Evolutionary conservation across 306 rosid genomes (phyloP).

Genomic region (Bauhinia variegata): DNA sequence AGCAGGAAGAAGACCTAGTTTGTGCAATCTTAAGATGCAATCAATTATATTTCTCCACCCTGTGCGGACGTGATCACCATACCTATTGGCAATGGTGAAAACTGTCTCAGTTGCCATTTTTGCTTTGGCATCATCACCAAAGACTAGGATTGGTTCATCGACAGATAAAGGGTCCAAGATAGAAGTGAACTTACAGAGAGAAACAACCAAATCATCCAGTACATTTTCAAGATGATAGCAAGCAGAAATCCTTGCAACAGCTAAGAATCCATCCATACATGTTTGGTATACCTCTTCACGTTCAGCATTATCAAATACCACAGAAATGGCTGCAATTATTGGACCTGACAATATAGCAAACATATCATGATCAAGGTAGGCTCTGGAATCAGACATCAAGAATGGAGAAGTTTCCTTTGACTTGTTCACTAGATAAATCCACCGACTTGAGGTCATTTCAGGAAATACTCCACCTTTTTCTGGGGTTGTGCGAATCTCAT

Average conservation of each 20-base stretch:
- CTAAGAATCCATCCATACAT: slow-evolving; percentile 88
- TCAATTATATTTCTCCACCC: slow-evolving; percentile 97
- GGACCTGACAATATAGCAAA: slow-evolving; percentile 91
- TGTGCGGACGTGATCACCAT: slow-evolving; percentile 82
- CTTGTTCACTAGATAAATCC: slow-evolving; percentile 88
- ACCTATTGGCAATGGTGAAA: slow-evolving; percentile 87
- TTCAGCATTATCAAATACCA: slow-evolving; percentile 94
- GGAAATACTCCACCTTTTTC: slow-evolving; percentile 91
- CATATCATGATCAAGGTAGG: slow-evolving; percentile 94
- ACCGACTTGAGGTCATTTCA: slow-evolving; percentile 89
- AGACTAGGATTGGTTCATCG: slow-evolving; percentile 80
- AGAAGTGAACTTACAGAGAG: slow-evolving; percentile 87
- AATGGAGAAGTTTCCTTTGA: slow-evolving; percentile 81
- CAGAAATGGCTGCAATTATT: slow-evolving; percentile 95
- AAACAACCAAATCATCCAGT: slow-evolving; percentile 90
- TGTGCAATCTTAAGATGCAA: slow-evolving; percentile 83
- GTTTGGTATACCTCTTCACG: slow-evolving; percentile 87
- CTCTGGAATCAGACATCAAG: slow-evolving; percentile 78
- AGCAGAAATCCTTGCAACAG: slow-evolving; percentile 89
- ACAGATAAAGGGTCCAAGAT: slow-evolving; percentile 70
- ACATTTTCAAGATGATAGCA: slow-evolving; percentile 92
- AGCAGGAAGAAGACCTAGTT: slow-evolving; percentile 92
- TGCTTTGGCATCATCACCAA: slow-evolving; percentile 85
- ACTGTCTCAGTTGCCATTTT: slow-evolving; percentile 94
- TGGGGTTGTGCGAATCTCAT: slow-evolving; percentile 90